Evolutionary conservation across 208 protist genomes (phyloP).

Genomic region (Leishmania mexicana): DNA sequence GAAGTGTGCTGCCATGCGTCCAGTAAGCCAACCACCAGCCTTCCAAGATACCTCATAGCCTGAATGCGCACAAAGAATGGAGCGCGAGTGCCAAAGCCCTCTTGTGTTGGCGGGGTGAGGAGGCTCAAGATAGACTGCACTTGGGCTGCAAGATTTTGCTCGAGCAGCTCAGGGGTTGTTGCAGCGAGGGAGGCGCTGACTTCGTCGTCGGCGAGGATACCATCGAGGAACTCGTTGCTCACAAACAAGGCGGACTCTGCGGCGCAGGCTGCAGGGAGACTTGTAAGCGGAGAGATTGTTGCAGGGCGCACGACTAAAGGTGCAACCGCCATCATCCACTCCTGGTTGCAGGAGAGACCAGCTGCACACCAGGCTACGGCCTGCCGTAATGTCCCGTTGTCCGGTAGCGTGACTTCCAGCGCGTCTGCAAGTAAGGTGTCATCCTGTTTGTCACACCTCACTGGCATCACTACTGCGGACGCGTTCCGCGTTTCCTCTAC

Average conservation of each 20-base stretch:
- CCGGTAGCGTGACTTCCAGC: conserved; percentile 29
- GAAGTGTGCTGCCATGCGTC: conserved; percentile 9
- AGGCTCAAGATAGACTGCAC: conserved; percentile 7
- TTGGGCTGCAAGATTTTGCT: neutral
- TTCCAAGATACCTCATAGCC: conserved; percentile 22
- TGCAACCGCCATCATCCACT: conserved; percentile 10
- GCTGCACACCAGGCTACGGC: conserved; percentile 25
- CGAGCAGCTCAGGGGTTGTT: neutral
- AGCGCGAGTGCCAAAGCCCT: neutral
- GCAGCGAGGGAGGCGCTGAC: neutral
- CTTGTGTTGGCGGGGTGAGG: neutral
- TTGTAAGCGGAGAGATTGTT: neutral
- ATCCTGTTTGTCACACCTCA: neutral
- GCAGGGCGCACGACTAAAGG: conserved; percentile 8
- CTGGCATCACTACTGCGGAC: neutral
- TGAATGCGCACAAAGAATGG: conserved; percentile 41
- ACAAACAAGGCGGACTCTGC: conserved; percentile 50
- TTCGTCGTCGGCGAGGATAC: conserved; percentile 27
- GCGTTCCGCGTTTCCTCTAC: neutral
- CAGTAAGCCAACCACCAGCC: conserved; percentile 13
- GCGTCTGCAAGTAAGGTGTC: conserved; percentile 7
- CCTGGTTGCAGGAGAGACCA: conserved; percentile 28
- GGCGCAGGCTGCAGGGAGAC: neutral
- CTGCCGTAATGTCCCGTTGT: conserved; percentile 31
- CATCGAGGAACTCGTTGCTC: conserved; percentile 34